Evolutionary conservation across 768 basidiomycete genomes (phyloP).

Genomic region (Hygrocybe punicea): DNA sequence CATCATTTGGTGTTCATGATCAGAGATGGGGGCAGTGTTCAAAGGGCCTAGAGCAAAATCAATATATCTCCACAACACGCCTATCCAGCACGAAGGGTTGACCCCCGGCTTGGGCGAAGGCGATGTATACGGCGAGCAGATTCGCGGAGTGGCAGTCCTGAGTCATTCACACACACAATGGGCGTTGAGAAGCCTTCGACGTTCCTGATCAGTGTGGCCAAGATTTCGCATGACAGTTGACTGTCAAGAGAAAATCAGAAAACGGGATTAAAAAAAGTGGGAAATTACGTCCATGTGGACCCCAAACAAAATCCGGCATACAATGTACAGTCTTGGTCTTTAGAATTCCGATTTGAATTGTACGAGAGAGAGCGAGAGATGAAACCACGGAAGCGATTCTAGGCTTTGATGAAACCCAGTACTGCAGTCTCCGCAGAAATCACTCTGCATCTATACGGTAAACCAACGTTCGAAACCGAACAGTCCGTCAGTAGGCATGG

Average conservation of each 20-base stretch:
- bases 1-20: not conserved
- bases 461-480: too few species aligned
- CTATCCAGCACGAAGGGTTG: not conserved
- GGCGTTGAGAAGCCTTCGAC: not conserved
- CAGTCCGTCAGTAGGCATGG: too few species aligned
- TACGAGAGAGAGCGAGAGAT: too few species aligned
- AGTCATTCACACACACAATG: not conserved
- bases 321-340: not conserved
- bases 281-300: too few species aligned
- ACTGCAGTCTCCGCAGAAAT: too few species aligned
- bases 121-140: not conserved
- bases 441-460: too few species aligned
- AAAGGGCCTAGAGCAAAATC: not conserved
- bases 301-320: not conserved
- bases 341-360: too few species aligned
- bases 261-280: not conserved
- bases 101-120: not conserved
- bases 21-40: not conserved
- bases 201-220: not conserved
- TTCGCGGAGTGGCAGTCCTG: slow-evolving; percentile 4
- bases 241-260: not conserved
- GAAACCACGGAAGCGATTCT: too few species aligned
- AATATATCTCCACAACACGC: slow-evolving; percentile 1
- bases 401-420: too few species aligned
- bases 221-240: not conserved